These are phyloP conservation scores for Globisporangium cystogenes DNA, from an alignment of 352 stramenopile genomes.

Conservation along the genomic window DNA sequence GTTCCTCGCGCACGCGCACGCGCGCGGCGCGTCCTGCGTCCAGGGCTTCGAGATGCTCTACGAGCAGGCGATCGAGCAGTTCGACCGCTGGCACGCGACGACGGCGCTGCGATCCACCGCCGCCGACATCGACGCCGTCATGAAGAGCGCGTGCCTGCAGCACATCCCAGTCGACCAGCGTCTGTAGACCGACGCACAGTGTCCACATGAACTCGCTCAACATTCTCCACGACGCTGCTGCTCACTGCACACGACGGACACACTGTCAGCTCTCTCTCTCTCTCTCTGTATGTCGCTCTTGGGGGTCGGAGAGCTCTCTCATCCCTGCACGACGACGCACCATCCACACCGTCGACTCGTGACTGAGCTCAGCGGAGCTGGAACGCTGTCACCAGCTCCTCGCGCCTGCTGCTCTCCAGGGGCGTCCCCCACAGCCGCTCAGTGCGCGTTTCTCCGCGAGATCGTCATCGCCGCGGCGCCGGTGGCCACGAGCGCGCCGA, in stretches of 20 bases:
- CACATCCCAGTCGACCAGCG: constrained; percentile 50
- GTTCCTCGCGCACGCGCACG: constrained; percentile 87
- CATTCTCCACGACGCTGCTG: not conserved
- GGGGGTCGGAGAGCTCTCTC: too few species aligned
- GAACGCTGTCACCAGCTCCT: too few species aligned
- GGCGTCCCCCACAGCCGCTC: not conserved
- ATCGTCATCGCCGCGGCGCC: constrained; percentile 35
- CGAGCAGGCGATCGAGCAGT: constrained; percentile 96
- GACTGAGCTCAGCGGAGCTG: too few species aligned
- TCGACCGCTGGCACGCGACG: constrained; percentile 89
- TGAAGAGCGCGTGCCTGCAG: constrained; percentile 51
- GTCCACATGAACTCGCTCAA: not conserved
- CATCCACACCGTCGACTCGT: too few species aligned
- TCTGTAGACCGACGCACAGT: constrained; percentile 14
- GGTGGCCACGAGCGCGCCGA: constrained; percentile 40
- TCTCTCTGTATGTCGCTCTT: too few species aligned
- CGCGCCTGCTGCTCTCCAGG: too few species aligned
- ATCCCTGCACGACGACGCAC: too few species aligned
- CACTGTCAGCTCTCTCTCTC: too few species aligned
- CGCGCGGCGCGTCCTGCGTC: constrained; percentile 84
- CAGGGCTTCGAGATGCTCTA: constrained; percentile 98
- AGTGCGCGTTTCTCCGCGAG: constrained; percentile 28
- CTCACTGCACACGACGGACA: not conserved
- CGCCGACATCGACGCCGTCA: constrained; percentile 44
- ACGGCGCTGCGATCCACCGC: constrained; percentile 38